Evolutionary conservation across 164 flowering plant species (phyloP).

Genomic region (Magnolia changhungtana): DNA sequence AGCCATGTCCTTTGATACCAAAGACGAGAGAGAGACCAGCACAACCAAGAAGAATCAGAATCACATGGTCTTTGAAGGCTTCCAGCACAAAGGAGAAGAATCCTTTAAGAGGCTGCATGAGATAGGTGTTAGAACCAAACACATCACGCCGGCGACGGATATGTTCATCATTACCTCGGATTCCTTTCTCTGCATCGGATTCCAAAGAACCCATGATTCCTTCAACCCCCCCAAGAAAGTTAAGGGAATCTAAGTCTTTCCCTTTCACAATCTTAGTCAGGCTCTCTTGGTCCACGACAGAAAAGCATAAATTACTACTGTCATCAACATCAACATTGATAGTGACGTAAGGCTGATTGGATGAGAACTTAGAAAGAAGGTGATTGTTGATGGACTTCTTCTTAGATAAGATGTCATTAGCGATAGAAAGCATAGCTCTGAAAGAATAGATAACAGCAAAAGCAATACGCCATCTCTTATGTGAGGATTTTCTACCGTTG

Average conservation of each 20-base stretch:
- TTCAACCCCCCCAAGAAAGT: slow-evolving; percentile 35
- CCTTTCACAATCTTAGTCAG: slow-evolving; percentile 37
- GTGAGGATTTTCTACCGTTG: neutral
- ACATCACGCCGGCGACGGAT: slow-evolving; percentile 11
- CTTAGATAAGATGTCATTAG: slow-evolving; percentile 15
- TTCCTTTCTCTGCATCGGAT: slow-evolving; percentile 39
- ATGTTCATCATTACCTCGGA: slow-evolving; percentile 33
- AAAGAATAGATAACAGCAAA: neutral
- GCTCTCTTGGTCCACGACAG: slow-evolving; percentile 12
- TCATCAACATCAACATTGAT: slow-evolving; percentile 5
- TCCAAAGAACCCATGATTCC: slow-evolving; percentile 32
- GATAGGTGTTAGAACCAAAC: slow-evolving; percentile 44
- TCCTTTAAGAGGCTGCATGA: slow-evolving; percentile 30
- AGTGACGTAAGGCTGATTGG: slow-evolving; percentile 1
- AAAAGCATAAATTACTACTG: neutral
- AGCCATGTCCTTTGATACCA: slow-evolving; percentile 43
- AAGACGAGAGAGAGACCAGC: slow-evolving; percentile 42
- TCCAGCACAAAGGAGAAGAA: slow-evolving; percentile 33
- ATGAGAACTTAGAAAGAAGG: neutral
- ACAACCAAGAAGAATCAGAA: slow-evolving; percentile 40
- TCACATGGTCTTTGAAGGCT: slow-evolving; percentile 41
- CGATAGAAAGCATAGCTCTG: slow-evolving; percentile 27
- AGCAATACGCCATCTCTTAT: neutral
- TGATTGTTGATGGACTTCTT: slow-evolving; percentile 10
- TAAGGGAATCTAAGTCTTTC: slow-evolving; percentile 22